A percentile compares a stretch with the other conserved stretches of the same genome.
Evolutionary conservation across 441 rosid species (phyloP).

Genomic region (Pelargonium myrrhifolium): DNA sequence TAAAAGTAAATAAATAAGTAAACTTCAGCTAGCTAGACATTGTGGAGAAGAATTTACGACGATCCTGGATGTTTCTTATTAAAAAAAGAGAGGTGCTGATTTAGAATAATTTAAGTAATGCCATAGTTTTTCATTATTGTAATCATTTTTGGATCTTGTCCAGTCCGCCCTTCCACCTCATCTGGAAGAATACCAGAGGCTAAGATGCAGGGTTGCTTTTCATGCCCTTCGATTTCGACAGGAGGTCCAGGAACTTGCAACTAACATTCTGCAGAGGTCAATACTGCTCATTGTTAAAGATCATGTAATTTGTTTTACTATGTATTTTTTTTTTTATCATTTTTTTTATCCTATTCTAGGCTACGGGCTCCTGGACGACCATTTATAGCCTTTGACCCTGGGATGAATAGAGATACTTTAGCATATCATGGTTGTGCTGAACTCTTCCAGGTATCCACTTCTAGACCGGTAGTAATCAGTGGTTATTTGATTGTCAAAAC

Average conservation of each 20-base stretch:
- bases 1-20: no score
- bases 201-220: constrained; percentile 86
- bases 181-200: constrained; percentile 89
- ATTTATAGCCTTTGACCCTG: constrained; percentile 89
- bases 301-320: background rate
- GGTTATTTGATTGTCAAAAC: constrained; percentile 19
- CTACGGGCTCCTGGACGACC: constrained; percentile 78
- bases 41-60: no score
- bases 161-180: constrained; percentile 73
- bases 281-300: constrained; percentile 8
- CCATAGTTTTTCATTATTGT: background rate
- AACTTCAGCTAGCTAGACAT: no score
- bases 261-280: constrained; percentile 67
- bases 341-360: constrained; percentile 29
- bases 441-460: constrained; percentile 84
- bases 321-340: background rate
- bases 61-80: no score
- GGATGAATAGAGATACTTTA: constrained; percentile 91
- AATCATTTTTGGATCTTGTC: constrained; percentile 18
- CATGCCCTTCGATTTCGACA: constrained; percentile 76
- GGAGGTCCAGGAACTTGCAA: constrained; percentile 83
- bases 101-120: no score
- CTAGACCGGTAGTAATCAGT: constrained; percentile 19
- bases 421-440: constrained; percentile 96
- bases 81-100: no score